A percentile compares a stretch with the other conserved stretches of the same genome.
phyloP scores from a whole-genome alignment of 23 red algal genomes.

The Pyropia haitanensis region DNA sequence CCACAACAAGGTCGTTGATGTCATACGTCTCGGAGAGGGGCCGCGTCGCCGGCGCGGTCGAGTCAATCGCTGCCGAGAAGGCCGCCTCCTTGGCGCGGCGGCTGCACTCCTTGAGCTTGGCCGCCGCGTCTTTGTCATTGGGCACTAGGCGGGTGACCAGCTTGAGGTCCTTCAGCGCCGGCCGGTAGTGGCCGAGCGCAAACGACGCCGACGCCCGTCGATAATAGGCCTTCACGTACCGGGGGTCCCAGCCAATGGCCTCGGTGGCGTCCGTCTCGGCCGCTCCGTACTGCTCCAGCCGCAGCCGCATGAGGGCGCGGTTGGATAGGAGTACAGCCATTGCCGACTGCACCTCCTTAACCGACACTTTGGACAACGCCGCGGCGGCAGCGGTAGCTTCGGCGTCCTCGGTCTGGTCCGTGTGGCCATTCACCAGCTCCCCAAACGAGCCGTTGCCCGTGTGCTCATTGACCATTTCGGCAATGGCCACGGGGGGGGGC shows the following conservation, averaged over 20 bases:
- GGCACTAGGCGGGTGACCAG: slow-evolving; percentile 49
- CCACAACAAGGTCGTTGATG: slow-evolving; percentile 41
- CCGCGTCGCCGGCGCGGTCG: not conserved
- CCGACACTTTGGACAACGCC: too few species aligned
- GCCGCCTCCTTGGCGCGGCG: slow-evolving; percentile 56
- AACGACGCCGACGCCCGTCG: slow-evolving; percentile 75
- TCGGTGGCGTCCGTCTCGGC: slow-evolving; percentile 75
- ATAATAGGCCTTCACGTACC: slow-evolving; percentile 86
- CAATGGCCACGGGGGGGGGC: too few species aligned
- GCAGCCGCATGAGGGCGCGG: slow-evolving; percentile 33
- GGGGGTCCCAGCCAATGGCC: slow-evolving; percentile 42
- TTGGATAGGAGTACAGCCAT: slow-evolving; percentile 42
- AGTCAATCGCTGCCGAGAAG: slow-evolving; percentile 88
- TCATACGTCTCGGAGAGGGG: slow-evolving; percentile 53
- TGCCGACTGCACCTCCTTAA: too few species aligned
- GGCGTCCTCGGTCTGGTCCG: too few species aligned
- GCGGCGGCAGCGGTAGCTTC: too few species aligned
- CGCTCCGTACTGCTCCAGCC: slow-evolving; percentile 84
- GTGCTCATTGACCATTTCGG: too few species aligned
- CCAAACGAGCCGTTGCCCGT: too few species aligned
- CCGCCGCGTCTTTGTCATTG: slow-evolving; percentile 59
- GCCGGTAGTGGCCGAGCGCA: slow-evolving; percentile 75
- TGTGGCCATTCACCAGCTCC: too few species aligned
- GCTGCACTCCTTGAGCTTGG: slow-evolving; percentile 89
- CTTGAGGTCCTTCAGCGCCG: slow-evolving; percentile 69